A percentile compares a stretch with the other conserved stretches of the same genome.
Evolutionary conservation across 129 eudicot species (phyloP).

Genomic region (Tagetes patula): DNA sequence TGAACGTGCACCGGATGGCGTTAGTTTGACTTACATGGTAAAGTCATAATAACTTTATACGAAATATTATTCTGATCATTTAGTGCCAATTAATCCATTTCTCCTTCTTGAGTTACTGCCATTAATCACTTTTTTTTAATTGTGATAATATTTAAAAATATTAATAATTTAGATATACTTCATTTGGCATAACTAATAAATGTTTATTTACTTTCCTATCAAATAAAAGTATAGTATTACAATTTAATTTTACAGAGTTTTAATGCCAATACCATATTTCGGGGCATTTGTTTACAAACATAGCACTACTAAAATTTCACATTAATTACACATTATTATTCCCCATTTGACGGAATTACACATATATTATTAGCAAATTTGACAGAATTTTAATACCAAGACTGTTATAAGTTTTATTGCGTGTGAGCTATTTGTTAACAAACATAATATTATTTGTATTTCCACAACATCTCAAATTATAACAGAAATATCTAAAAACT

Average conservation of each 20-base stretch:
- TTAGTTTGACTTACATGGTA: slow-evolving; percentile 21
- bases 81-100: background rate
- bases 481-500: background rate
- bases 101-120: background rate
- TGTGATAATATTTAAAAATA: background rate
- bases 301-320: background rate
- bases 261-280: background rate
- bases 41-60: background rate
- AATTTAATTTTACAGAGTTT: slow-evolving; percentile 1
- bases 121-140: background rate
- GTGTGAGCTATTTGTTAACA: background rate
- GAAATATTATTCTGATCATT: background rate
- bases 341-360: too few species aligned
- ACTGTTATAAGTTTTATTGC: background rate
- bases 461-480: background rate
- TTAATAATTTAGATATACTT: background rate
- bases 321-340: background rate
- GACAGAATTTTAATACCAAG: slow-evolving; percentile 1
- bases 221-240: background rate
- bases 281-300: slow-evolving; percentile 3
- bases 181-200: background rate
- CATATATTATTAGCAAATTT: background rate
- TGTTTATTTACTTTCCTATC: background rate
- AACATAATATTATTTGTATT: slow-evolving; percentile 1
- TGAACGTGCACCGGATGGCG: too few species aligned